Conservation (phyloP, 1,139 yeast species). For the Sugiyamaella neomexicana region DNA sequence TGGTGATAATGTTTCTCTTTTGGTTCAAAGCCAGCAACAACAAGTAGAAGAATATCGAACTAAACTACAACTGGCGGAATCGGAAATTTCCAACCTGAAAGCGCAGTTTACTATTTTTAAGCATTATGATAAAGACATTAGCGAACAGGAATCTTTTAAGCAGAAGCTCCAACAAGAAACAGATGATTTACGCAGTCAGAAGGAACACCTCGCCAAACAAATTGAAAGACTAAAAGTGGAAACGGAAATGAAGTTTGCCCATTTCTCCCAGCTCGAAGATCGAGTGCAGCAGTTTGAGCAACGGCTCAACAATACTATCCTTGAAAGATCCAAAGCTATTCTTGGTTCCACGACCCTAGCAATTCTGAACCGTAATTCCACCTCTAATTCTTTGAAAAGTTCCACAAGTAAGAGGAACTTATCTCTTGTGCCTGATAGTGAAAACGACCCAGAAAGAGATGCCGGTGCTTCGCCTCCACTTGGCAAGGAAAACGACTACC, state of each 20-base stretch:
- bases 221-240: constrained; percentile 33
- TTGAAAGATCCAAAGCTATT: constrained; percentile 39
- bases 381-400: constrained; percentile 17
- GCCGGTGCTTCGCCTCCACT: constrained; percentile 9
- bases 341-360: constrained; percentile 40
- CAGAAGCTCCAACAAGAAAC: constrained; percentile 25
- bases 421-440: constrained; percentile 33
- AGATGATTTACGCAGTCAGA: constrained; percentile 26
- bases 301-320: constrained; percentile 32
- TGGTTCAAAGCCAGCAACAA: constrained; percentile 3
- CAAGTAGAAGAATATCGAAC: constrained; percentile 16
- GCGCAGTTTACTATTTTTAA: constrained; percentile 23
- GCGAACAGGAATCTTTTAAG: constrained; percentile 2
- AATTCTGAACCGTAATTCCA: constrained; percentile 27
- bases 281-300: constrained; percentile 36
- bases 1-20: constrained; percentile 21
- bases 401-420: constrained; percentile 31
- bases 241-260: constrained; percentile 32
- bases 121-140: constrained; percentile 15
- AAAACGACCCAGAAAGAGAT: constrained; percentile 21
- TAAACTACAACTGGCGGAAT: constrained; percentile 15
- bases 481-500: constrained; percentile 25
- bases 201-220: constrained; percentile 30
- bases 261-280: constrained; percentile 33
- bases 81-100: constrained; percentile 6